phyloP scores from a whole-genome alignment of 1,284 basidiomycete genomes.

The Tylopilus orsonianus region DNA sequence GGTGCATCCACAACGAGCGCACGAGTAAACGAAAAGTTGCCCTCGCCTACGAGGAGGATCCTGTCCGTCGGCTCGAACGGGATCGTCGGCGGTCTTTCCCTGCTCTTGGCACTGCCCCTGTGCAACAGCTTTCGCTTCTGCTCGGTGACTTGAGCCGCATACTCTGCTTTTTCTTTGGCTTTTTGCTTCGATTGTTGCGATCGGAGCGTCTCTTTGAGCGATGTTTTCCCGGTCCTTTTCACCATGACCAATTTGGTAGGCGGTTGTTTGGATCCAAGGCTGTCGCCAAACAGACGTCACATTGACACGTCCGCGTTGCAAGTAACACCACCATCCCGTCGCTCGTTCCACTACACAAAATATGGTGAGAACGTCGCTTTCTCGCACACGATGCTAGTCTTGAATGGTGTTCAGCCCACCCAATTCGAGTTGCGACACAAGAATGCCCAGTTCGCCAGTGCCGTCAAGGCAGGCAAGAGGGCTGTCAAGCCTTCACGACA shows the following conservation, averaged over 20 bases:
- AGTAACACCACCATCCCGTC: no score
- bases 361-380: conserved; percentile 20
- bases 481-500: conserved; percentile 68
- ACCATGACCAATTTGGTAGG: conserved; percentile 19
- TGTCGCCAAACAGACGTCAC: conserved; percentile 32
- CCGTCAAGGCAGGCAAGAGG: conserved; percentile 70
- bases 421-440: conserved; percentile 78
- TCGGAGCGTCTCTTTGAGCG: conserved; percentile 62
- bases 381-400: conserved; percentile 1
- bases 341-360: conserved; percentile 12
- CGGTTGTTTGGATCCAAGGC: conserved; percentile 39
- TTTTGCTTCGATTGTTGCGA: conserved; percentile 66
- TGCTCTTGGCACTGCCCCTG: conserved; percentile 20
- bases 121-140: conserved; percentile 42
- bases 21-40: conserved; percentile 91
- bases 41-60: conserved; percentile 91
- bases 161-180: conserved; percentile 52
- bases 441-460: conserved; percentile 74
- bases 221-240: conserved; percentile 49
- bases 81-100: conserved; percentile 45
- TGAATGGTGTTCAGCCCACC: conserved; percentile 46
- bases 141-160: conserved; percentile 52
- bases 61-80: conserved; percentile 77
- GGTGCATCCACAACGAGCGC: conserved; percentile 67
- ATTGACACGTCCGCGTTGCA: no score